Evolutionary conservation across 495 filamentous ascomycete species (phyloP).

Genomic region (Aeminium ludgeri): DNA sequence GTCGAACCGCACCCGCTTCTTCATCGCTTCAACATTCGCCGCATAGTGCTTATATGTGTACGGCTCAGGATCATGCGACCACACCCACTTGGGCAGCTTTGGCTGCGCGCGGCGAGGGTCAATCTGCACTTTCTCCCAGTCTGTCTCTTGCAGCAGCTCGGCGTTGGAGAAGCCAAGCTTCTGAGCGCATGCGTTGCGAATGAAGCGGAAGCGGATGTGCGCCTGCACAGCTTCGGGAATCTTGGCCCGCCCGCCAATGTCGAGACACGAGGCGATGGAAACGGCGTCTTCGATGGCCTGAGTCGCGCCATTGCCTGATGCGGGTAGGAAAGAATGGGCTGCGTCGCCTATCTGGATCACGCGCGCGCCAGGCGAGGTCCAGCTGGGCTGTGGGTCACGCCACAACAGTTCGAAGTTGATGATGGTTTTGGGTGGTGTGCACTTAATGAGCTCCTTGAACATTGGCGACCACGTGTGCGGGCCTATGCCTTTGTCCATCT

Average conservation of each 20-base stretch:
- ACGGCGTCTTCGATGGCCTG: slow-evolving; percentile 27
- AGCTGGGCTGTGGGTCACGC: slow-evolving; percentile 21
- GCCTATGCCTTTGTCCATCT: slow-evolving; percentile 32
- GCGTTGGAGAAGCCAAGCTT: slow-evolving; percentile 17
- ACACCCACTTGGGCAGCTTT: slow-evolving; percentile 41
- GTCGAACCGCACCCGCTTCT: not conserved
- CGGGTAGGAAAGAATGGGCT: slow-evolving; percentile 22
- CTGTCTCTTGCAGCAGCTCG: slow-evolving; percentile 31
- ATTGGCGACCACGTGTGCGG: slow-evolving; percentile 19
- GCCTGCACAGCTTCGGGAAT: slow-evolving; percentile 4
- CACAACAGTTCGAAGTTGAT: slow-evolving; percentile 23
- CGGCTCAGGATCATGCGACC: slow-evolving; percentile 42
- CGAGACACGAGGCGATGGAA: slow-evolving; percentile 23
- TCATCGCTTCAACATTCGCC: slow-evolving; percentile 11
- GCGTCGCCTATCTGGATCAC: slow-evolving; percentile 24
- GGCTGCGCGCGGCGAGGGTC: slow-evolving; percentile 39
- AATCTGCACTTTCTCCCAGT: slow-evolving; percentile 39
- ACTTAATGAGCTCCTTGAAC: slow-evolving; percentile 19
- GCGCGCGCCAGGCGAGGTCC: slow-evolving; percentile 15
- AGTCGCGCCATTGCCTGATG: slow-evolving; percentile 23
- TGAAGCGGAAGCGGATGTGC: slow-evolving; percentile 8
- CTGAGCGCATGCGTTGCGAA: slow-evolving; percentile 10
- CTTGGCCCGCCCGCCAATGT: slow-evolving; percentile 15
- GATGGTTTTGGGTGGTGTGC: slow-evolving; percentile 21
- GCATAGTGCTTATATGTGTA: slow-evolving; percentile 38